Evolutionary conservation across 2,329 filamentous ascomycete genomes (phyloP).

Genomic region (Cephalotrichum gorgonifer): DNA sequence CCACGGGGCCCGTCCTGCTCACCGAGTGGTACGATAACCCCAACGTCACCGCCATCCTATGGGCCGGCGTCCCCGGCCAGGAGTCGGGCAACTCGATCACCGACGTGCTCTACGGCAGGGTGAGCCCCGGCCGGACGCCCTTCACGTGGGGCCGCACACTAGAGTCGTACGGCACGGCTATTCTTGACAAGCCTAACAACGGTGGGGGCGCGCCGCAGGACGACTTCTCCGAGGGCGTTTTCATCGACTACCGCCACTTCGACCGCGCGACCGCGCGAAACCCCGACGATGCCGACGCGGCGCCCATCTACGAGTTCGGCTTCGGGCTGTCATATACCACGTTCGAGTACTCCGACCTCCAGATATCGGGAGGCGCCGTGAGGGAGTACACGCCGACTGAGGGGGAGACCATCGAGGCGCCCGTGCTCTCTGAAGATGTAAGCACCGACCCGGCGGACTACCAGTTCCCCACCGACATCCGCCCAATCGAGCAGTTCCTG

Average conservation of each 20-base stretch:
- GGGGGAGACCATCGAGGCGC: constrained; percentile 53
- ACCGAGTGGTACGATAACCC: constrained; percentile 63
- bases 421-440: constrained; percentile 47
- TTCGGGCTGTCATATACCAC: constrained; percentile 73
- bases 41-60: constrained; percentile 77
- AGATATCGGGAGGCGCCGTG: constrained; percentile 39
- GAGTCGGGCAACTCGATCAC: constrained; percentile 71
- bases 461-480: constrained; percentile 52
- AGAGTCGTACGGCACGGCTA: constrained; percentile 56
- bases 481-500: constrained; percentile 44
- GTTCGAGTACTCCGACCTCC: constrained; percentile 63
- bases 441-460: constrained; percentile 56
- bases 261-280: constrained; percentile 42
- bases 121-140: constrained; percentile 68
- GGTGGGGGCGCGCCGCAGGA: constrained; percentile 56
- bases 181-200: constrained; percentile 62
- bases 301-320: constrained; percentile 72
- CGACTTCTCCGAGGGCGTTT: constrained; percentile 66
- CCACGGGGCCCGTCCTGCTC: constrained; percentile 67
- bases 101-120: constrained; percentile 73
- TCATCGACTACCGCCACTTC: constrained; percentile 63
- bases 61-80: constrained; percentile 73
- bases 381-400: constrained; percentile 46
- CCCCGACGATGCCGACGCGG: constrained; percentile 29
- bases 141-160: constrained; percentile 68